Conservation (phyloP, 371 early-diverging fungal genomes). For the Rhizomucor pusillus region DNA sequence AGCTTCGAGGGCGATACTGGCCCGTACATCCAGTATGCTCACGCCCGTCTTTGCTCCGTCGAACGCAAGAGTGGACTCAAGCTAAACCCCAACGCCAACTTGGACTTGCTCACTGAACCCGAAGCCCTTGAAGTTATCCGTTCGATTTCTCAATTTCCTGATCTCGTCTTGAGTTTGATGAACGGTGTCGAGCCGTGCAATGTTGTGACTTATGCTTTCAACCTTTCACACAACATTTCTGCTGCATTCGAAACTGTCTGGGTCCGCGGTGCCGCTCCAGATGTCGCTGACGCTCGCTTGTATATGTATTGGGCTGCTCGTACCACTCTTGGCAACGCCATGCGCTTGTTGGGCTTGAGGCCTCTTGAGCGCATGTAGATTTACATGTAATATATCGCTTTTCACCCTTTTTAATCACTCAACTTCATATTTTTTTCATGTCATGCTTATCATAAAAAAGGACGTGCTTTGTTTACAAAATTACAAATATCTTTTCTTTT, state of each 20-base stretch:
- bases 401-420: not conserved
- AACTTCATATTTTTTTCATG: not conserved
- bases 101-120: slow-evolving; percentile 70
- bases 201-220: slow-evolving; percentile 91
- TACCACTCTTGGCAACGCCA: slow-evolving; percentile 82
- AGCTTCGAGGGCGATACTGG: slow-evolving; percentile 99
- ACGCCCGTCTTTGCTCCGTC: slow-evolving; percentile 94
- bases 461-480: not conserved
- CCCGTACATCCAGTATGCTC: slow-evolving; percentile 98
- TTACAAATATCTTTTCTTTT: slow-evolving; percentile 1
- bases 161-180: slow-evolving; percentile 68
- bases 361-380: slow-evolving; percentile 88
- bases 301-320: slow-evolving; percentile 76
- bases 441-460: slow-evolving; percentile 2
- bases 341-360: slow-evolving; percentile 74
- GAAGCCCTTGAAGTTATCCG: slow-evolving; percentile 75
- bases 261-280: slow-evolving; percentile 79
- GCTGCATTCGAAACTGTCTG: slow-evolving; percentile 79
- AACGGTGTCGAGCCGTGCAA: slow-evolving; percentile 89
- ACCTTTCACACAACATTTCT: slow-evolving; percentile 85
- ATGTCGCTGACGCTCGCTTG: slow-evolving; percentile 80
- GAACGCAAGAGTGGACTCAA: slow-evolving; percentile 74
- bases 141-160: slow-evolving; percentile 90
- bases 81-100: slow-evolving; percentile 62
- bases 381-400: slow-evolving; percentile 1